These are phyloP conservation scores for Coemansia erecta DNA, from an alignment of 192 early-diverging fungal genomes.

Conservation along the genomic window DNA sequence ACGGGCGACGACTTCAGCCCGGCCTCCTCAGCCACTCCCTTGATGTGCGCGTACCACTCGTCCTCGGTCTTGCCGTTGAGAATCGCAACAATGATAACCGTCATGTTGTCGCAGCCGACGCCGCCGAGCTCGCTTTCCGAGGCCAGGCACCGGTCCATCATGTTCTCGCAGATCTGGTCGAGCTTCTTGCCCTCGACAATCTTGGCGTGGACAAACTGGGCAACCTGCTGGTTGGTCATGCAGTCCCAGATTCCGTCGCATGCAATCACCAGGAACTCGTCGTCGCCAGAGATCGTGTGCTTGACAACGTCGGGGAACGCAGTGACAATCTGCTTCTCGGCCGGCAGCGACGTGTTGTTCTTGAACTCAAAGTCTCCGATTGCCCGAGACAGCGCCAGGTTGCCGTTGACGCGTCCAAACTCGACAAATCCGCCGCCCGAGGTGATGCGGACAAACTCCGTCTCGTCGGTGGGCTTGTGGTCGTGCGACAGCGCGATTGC, in stretches of 20 bases:
- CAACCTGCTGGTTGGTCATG: conserved; percentile 86
- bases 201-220: conserved; percentile 76
- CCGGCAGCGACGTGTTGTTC: conserved; percentile 68
- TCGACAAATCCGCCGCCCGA: conserved; percentile 97
- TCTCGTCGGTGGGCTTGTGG: conserved; percentile 91
- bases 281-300: conserved; percentile 50
- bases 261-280: conserved; percentile 92
- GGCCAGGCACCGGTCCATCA: conserved; percentile 93
- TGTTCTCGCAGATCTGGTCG: conserved; percentile 73
- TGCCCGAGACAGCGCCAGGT: conserved; percentile 94
- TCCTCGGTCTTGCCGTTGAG: conserved; percentile 74
- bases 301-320: conserved; percentile 79
- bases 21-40: conserved; percentile 43
- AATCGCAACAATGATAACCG: conserved; percentile 85
- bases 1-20: conserved; percentile 44
- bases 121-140: conserved; percentile 82
- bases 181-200: conserved; percentile 64
- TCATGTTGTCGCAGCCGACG: conserved; percentile 99
- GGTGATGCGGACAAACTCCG: conserved; percentile 81
- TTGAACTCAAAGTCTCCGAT: conserved; percentile 99
- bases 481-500: conserved; percentile 82
- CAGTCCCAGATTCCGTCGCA: conserved; percentile 99
- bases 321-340: conserved; percentile 94
- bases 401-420: conserved; percentile 98
- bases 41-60: conserved; percentile 68